Base-by-base conservation (phyloP, 257 asterid genomes). In the Thymus quinquecostatus region DNA sequence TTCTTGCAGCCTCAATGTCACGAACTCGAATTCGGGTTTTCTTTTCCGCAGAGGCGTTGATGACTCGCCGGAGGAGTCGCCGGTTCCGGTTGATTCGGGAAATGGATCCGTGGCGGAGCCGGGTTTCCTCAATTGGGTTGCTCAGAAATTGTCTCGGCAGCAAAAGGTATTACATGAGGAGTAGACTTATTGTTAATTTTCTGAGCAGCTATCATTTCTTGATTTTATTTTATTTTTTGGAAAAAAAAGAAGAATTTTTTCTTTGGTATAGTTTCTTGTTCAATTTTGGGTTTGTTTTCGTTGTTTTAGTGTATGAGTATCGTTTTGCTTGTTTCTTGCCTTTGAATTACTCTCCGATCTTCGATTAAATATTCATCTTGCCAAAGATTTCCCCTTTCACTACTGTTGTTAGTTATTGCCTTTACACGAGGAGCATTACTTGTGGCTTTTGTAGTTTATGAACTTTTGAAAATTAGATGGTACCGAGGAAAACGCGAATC, bases 91-190 rank as follows among this genome's bases (percentile, higher is more conserved):
- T 44, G 88, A 82, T 73, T 81, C 73, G 40, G 44, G 65, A 2
- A 71, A 80, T 76, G 88, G 80, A 78, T 76, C 82, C 10, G 32
- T 54, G 27, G 65, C 80, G 45, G 78, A 71, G 62, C 79, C 83
- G 75, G 79, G 70, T 77, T 77, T 81, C 28, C 64, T 80, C 74
- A 14, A 56, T 29, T 59, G 69, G 78, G 69, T 80, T 62, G 75
- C 72, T 56, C 75, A 81, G 60, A 74, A 68, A 53, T 21, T 70
- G 3, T 53, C 80, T 69, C 73, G 49, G 57, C 82, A 60, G 32
- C 86, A 68, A 29, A 86, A 86, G 96, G 97, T 91, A 73, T 47
- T 28, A 32, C 32, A 10, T 54, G 36, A 3, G 14, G 14, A 29
- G 32, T 21, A 41, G 49, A 14, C 60, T 36, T 36, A 36, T 2